Evolutionary conservation across 768 basidiomycete species (phyloP), one percentile per base, ranked within the genome.

Genomic region (Russula brevipes): DNA sequence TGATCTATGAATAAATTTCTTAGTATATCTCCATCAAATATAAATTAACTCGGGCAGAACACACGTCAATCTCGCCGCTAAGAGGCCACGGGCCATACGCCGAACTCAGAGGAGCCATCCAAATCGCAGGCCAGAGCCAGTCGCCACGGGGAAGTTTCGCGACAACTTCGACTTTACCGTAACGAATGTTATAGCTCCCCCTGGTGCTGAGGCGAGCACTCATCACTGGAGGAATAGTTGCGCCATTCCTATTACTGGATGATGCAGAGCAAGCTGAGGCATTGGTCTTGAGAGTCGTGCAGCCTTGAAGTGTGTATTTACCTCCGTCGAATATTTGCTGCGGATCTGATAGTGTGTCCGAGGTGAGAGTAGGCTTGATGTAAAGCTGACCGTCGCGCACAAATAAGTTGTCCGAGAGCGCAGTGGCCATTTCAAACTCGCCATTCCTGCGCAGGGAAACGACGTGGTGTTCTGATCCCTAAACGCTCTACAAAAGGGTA

Each of bases 301-400:
- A 79, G 5, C 70, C 78, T 3, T 70, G 68, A n/a, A 81, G 70
- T 17, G 68, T 71, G 65, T 78, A 75, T 30, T 70, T 72, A 1
- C 64, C 69, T 19, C 80, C 81, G 68, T 81, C 69, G 62, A 76
- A 70, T 19, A 84, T 76, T 0, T 75, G 70, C 57, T 68, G 56
- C 0, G 57, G 58, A 16, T 69, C 73, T 8, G 77, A 76, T 68
- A 84, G 72, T 5, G 72, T 71, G 68, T 84, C 82, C 45, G 78
- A 76, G 6, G 84, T 85, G 63, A 85, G 77, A 8, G 85, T 85
- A 10, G 85, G 75, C 70, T 82, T 78, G 72, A 86, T 82, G 76
- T 82, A 85, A 39, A 86, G 76, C 59, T 79, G 72, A 9, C 79
- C 78, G 71, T 82, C 76, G 46, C 77, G 70, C 51, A 81, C 72